phyloP scores from a whole-genome alignment of 805 yeast genomes.

The Yarrowia porcina region DNA sequence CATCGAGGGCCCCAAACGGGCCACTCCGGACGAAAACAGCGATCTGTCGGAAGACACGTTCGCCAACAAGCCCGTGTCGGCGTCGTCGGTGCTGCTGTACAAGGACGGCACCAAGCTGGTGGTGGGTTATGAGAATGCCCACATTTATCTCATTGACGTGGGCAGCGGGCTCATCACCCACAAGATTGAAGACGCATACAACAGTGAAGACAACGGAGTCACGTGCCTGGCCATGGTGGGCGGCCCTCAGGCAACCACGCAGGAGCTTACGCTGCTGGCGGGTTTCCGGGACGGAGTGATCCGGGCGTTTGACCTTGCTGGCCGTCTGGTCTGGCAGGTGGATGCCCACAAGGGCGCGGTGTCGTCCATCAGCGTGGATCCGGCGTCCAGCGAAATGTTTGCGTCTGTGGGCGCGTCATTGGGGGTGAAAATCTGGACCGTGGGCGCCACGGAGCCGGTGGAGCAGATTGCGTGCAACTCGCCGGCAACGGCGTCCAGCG shows the following conservation, averaged over 20 bases:
- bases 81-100: conserved; percentile 7
- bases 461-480: conserved; percentile 18
- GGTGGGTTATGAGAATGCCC: conserved; percentile 30
- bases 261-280: conserved; percentile 24
- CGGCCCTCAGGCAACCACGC: neutral
- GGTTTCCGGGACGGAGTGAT: conserved; percentile 29
- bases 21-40: conserved; percentile 29
- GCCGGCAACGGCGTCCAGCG: conserved; percentile 11
- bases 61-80: conserved; percentile 22
- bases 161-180: conserved; percentile 28
- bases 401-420: conserved; percentile 16
- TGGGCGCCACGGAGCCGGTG: conserved; percentile 8
- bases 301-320: conserved; percentile 27
- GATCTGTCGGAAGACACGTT: conserved; percentile 24
- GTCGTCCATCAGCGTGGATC: conserved; percentile 5
- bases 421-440: conserved; percentile 14
- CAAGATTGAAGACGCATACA: conserved; percentile 25
- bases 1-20: conserved; percentile 27
- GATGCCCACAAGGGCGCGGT: conserved; percentile 23
- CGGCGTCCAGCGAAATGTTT: neutral
- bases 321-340: conserved; percentile 11
- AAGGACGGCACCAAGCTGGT: conserved; percentile 28
- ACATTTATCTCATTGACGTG: conserved; percentile 29
- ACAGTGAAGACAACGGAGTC: conserved; percentile 6
- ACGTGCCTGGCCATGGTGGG: conserved; percentile 4